These are phyloP conservation scores for Colletotrichum lindemuthianum DNA, from an alignment of 2,329 filamentous ascomycete species.

Conservation along the genomic window DNA sequence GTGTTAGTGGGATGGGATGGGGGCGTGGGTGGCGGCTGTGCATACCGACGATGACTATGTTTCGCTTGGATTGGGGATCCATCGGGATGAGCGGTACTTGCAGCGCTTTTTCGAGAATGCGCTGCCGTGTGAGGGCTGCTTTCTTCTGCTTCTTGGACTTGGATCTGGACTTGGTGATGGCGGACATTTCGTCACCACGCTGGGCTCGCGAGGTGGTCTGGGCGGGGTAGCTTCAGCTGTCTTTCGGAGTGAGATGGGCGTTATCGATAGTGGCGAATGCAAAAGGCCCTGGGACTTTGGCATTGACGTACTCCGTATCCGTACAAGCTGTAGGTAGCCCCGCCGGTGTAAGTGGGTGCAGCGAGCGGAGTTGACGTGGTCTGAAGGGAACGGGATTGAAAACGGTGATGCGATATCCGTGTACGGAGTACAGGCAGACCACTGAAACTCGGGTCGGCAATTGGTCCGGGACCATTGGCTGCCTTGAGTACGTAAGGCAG, in stretches of 20 bases:
- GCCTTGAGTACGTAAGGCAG: background rate
- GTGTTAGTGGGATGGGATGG: too few species aligned
- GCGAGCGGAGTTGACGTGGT: background rate
- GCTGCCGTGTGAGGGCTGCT: conserved; percentile 2
- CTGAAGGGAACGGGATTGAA: conserved; percentile 1
- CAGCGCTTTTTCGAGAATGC: conserved; percentile 18
- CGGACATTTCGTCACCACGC: conserved; percentile 32
- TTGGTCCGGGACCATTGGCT: conserved; percentile 18
- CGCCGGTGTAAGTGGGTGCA: conserved; percentile 15
- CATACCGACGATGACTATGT: conserved; percentile 63
- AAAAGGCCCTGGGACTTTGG: background rate
- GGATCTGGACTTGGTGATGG: conserved; percentile 20
- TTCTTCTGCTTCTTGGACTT: conserved; percentile 17
- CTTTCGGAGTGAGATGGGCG: background rate
- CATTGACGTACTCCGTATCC: background rate
- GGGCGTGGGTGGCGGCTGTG: conserved; percentile 10
- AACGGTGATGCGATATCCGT: background rate
- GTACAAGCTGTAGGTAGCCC: background rate
- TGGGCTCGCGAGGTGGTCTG: conserved; percentile 1
- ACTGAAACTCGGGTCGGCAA: conserved; percentile 9
- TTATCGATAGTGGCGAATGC: conserved; percentile 32
- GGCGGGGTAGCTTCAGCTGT: conserved; percentile 10
- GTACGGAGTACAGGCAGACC: too few species aligned
- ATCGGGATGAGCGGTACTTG: conserved; percentile 13
- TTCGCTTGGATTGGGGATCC: conserved; percentile 44